Evolutionary conservation across 768 basidiomycete genomes (phyloP), one percentile per base, ranked within the genome.

Genomic region (Mycena rosella): DNA sequence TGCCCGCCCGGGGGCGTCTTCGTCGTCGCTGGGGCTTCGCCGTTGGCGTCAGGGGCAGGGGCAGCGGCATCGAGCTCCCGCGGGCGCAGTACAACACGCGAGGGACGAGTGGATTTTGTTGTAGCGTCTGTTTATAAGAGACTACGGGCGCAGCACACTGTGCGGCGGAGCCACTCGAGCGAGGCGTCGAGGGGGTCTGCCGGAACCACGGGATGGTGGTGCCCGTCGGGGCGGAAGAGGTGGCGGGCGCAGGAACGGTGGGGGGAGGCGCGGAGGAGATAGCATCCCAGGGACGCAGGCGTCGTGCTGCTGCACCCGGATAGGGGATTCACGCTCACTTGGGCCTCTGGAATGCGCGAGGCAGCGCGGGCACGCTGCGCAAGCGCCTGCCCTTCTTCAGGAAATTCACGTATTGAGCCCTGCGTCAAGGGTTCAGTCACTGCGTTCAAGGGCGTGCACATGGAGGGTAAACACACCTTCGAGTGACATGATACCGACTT

Each of bases 381-480:
- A 14, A 95, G 85, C 0, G 87, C 80, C 29, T 89, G 1, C 96
- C 96, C 76, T 97, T 98, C 86, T 98, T 98, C 74, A 97, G 87
- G 2, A 96, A 81, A 75, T 98, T 96, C 3, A 98, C 0, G 96
- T 96, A 74, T 96, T 96, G 29, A 98, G 85, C 11, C 92, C 96
- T 97, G 76, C 18, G 8, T 44, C 32, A 30, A n/a, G 22, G 0
- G 13, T 20, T 52, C 29, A 59, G 18, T 66, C 48, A 40, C 17
- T 58, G 53, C 22, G 24, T 56, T 1, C 47, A 22, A 54, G 56
- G 22, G 45, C 14, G 65, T 44, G 32, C 34, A 22, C 53, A 52
- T 2, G 38, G 32, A 7, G 36, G 32, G n/a, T n/a, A 36, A 40
- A 81, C 86, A 54, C 68, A 96, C 96, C 95, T 87, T 98, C 96